These are phyloP conservation scores for Nymphaea thermarum DNA, from an alignment of 164 flowering plant species.

Conservation along the genomic window DNA sequence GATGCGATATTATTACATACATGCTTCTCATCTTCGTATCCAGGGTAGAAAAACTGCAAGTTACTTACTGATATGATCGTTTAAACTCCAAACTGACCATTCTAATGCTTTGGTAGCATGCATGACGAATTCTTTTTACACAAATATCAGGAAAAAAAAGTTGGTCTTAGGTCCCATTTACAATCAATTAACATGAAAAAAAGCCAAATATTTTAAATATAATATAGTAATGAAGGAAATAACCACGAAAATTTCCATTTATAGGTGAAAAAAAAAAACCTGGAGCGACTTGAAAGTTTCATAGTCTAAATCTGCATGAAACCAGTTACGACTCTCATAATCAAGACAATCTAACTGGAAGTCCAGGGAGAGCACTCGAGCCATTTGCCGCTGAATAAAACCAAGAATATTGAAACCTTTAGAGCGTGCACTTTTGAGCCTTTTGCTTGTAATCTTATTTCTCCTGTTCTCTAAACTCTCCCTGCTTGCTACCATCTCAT, in stretches of 20 bases:
- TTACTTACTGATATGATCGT: too few species aligned
- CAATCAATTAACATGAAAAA: too few species aligned
- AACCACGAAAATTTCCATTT: slow-evolving; percentile 83
- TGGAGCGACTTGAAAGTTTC: slow-evolving; percentile 89
- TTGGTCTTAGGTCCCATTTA: too few species aligned
- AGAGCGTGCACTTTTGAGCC: slow-evolving; percentile 40
- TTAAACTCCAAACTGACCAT: too few species aligned
- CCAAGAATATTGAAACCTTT: slow-evolving; percentile 72
- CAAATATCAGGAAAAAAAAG: too few species aligned
- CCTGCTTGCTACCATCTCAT: slow-evolving; percentile 94
- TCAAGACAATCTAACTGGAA: slow-evolving; percentile 94
- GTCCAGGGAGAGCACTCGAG: slow-evolving; percentile 61
- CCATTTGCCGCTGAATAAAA: slow-evolving; percentile 86
- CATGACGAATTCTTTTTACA: too few species aligned
- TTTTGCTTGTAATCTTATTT: slow-evolving; percentile 27
- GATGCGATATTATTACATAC: too few species aligned
- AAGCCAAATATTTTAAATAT: too few species aligned
- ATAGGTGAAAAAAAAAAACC: slow-evolving; percentile 35
- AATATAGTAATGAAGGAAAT: slow-evolving; percentile 19
- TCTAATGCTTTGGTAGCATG: too few species aligned
- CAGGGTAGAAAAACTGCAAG: too few species aligned
- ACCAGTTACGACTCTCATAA: slow-evolving; percentile 72
- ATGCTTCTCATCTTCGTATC: too few species aligned
- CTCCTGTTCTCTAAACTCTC: slow-evolving; percentile 74
- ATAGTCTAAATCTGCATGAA: slow-evolving; percentile 89